phyloP scores from a whole-genome alignment of 192 early-diverging fungal genomes.

The Mortierella antarctica region DNA sequence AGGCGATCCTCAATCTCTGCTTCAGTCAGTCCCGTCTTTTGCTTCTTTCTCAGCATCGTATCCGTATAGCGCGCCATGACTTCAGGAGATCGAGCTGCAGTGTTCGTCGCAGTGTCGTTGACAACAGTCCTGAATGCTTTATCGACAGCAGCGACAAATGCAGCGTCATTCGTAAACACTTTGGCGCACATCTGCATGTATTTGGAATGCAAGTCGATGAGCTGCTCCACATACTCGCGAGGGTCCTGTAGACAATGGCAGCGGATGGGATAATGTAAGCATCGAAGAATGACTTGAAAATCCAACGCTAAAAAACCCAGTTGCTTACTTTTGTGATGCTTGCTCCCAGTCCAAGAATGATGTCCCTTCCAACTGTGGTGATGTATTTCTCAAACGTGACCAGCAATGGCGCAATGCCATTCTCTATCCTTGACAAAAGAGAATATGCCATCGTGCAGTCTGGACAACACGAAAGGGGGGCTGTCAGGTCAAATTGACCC shows the following conservation, averaged over 20 bases:
- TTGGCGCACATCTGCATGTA: conserved; percentile 67
- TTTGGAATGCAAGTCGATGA: conserved; percentile 73
- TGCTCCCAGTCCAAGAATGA: conserved; percentile 59
- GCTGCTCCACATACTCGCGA: conserved; percentile 71
- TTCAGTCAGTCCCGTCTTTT: conserved; percentile 62
- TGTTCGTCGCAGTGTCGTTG: conserved; percentile 66
- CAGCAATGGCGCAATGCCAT: conserved; percentile 70
- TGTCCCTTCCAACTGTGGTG: conserved; percentile 62
- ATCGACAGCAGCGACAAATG: conserved; percentile 82
- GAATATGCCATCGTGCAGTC: conserved; percentile 76
- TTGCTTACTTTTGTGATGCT: conserved; percentile 60
- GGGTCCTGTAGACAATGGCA: conserved; percentile 67
- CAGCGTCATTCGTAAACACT: conserved; percentile 73
- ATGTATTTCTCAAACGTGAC: conserved; percentile 75
- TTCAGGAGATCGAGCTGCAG: conserved; percentile 72
- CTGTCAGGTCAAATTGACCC: not conserved
- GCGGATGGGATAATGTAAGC: not conserved
- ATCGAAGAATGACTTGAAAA: not conserved
- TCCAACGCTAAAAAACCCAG: not conserved
- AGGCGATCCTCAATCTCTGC: conserved; percentile 77
- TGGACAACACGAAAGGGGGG: conserved; percentile 23
- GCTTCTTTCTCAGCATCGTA: conserved; percentile 73
- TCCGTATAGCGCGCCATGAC: conserved; percentile 88
- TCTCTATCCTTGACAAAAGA: conserved; percentile 71
- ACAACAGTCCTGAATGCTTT: conserved; percentile 83